Evolutionary conservation across 2,329 filamentous ascomycete species (phyloP).

Genomic region (Hypoxylon rubiginosum): DNA sequence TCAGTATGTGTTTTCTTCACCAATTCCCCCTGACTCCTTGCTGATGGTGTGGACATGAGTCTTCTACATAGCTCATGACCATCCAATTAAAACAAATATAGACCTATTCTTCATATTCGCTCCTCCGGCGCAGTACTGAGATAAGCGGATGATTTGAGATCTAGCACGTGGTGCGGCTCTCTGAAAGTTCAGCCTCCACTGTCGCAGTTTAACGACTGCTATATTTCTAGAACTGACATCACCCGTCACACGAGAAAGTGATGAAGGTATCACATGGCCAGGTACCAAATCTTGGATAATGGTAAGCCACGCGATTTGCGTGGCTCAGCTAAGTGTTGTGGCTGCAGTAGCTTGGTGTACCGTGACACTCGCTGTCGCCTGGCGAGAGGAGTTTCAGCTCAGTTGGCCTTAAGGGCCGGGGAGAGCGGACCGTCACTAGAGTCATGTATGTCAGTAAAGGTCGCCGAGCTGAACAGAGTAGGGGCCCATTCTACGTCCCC

Average conservation of each 20-base stretch:
- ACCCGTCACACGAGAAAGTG: not conserved
- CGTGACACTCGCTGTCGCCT: constrained; percentile 12
- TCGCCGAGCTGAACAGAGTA: not conserved
- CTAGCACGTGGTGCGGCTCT: constrained; percentile 1
- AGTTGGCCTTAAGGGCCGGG: constrained; percentile 25
- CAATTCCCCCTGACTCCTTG: not conserved
- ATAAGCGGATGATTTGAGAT: not conserved
- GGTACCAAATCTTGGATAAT: not conserved
- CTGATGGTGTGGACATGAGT: not conserved
- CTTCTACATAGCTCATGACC: not conserved
- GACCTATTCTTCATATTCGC: not conserved
- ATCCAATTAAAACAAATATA: not conserved
- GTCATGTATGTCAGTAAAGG: not conserved
- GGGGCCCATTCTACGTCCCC: not conserved
- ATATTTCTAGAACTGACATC: not conserved
- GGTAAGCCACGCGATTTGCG: not conserved
- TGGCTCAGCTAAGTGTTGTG: constrained; percentile 1
- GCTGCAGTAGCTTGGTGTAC: not conserved
- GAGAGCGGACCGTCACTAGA: not conserved
- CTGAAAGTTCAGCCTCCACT: not conserved
- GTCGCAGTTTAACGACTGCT: not conserved
- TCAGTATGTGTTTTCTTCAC: not conserved
- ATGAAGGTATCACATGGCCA: not conserved
- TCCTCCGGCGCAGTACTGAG: not conserved
- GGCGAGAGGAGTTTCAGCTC: constrained; percentile 19